A percentile compares a stretch with the other conserved stretches of the same genome.
phyloP scores from a whole-genome alignment of 768 basidiomycete genomes.

The Tylopilus rubrobrunneus region DNA sequence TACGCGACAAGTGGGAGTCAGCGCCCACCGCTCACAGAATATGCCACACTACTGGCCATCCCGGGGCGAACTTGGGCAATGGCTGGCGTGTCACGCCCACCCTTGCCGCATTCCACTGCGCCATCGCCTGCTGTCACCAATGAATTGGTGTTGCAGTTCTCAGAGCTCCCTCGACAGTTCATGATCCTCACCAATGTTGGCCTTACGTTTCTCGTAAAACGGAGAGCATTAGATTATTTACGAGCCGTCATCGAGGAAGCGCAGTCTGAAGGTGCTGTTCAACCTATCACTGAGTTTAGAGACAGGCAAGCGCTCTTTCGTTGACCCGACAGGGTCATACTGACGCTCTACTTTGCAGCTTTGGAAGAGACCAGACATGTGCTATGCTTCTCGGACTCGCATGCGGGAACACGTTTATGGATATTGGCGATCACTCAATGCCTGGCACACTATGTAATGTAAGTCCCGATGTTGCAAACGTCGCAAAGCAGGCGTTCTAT shows the following conservation, averaged over 20 bases:
- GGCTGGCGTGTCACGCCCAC: conserved; percentile 46
- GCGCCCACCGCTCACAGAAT: conserved; percentile 69
- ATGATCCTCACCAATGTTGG: conserved; percentile 88
- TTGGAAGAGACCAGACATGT: conserved; percentile 88
- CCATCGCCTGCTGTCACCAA: conserved; percentile 61
- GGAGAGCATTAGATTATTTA: conserved; percentile 82
- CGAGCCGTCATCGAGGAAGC: conserved; percentile 78
- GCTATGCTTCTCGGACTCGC: conserved; percentile 88
- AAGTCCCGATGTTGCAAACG: conserved; percentile 57
- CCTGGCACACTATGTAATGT: conserved; percentile 46
- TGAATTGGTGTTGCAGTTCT: conserved; percentile 79
- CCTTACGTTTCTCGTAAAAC: conserved; percentile 73
- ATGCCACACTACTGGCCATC: conserved; percentile 72
- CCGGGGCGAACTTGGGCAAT: conserved; percentile 85
- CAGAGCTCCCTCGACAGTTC: conserved; percentile 72
- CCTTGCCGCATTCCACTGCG: conserved; percentile 32
- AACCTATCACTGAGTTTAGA: conserved; percentile 79
- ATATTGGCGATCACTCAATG: conserved; percentile 46
- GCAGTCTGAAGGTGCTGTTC: conserved; percentile 69
- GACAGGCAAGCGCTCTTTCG: conserved; percentile 52
- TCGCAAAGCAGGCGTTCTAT: conserved; percentile 84
- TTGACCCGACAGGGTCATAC: neutral
- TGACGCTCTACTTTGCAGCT: conserved; percentile 44
- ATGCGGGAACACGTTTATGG: conserved; percentile 77
- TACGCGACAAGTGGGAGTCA: conserved; percentile 41